phyloP scores from a whole-genome alignment of 2,329 filamentous ascomycete genomes.

The Tolypocladium album region DNA sequence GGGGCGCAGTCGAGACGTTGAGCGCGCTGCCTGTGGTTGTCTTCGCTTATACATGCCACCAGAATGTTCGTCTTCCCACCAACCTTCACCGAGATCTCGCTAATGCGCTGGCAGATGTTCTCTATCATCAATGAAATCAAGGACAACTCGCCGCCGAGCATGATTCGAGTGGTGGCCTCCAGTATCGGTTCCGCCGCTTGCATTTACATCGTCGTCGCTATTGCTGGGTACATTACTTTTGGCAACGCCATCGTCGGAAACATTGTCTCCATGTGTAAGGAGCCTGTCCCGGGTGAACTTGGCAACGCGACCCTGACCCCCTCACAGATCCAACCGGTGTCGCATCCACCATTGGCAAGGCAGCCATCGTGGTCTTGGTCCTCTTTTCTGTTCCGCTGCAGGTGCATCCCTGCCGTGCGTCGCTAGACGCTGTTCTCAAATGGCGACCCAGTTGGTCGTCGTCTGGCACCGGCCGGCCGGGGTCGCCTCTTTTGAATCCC shows the following conservation, averaged over 20 bases:
- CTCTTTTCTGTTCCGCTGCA: slow-evolving; percentile 95
- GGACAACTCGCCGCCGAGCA: slow-evolving; percentile 64
- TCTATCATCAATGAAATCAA: slow-evolving; percentile 93
- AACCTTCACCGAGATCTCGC: background rate
- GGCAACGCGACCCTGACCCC: slow-evolving; percentile 9
- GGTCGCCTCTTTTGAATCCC: slow-evolving; percentile 29
- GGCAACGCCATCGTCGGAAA: slow-evolving; percentile 84
- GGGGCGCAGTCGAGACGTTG: slow-evolving; percentile 65
- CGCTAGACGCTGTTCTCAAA: slow-evolving; percentile 83
- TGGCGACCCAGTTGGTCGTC: slow-evolving; percentile 61
- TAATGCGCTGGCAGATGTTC: slow-evolving; percentile 64
- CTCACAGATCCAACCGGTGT: slow-evolving; percentile 33
- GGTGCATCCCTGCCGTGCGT: slow-evolving; percentile 92
- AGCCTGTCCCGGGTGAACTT: background rate
- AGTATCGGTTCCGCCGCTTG: slow-evolving; percentile 83
- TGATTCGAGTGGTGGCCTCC: slow-evolving; percentile 66
- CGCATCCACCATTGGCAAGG: slow-evolving; percentile 83
- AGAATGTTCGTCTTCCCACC: slow-evolving; percentile 56
- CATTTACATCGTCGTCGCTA: slow-evolving; percentile 83
- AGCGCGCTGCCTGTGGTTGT: slow-evolving; percentile 90
- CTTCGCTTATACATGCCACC: slow-evolving; percentile 98
- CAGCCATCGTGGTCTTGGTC: slow-evolving; percentile 90
- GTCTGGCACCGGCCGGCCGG: slow-evolving; percentile 23
- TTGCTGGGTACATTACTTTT: slow-evolving; percentile 93
- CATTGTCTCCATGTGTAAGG: slow-evolving; percentile 83